Base-by-base conservation (phyloP, 75 land plant genomes). In the Larix kaempferi region DNA sequence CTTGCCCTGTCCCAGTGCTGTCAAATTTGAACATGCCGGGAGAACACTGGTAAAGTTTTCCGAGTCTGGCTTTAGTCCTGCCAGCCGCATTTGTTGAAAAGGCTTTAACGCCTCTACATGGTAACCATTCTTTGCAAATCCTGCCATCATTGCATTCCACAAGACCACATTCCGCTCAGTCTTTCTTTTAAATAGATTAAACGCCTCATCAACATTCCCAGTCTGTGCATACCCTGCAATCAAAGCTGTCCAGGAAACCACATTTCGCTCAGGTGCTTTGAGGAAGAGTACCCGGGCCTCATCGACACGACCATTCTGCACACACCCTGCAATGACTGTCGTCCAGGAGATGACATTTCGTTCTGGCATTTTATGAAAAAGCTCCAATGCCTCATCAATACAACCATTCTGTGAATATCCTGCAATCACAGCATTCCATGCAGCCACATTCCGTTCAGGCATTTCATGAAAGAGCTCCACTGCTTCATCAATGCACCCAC, bases 101-200 rank as follows among this genome's bases (percentile, higher is more conserved):
- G 85, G 60, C 14, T 64, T 57, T 55, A 90, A 23, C 2, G 92
- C 92, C 54, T 89, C 84, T 21, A 75, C 81, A 1, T 83, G 78
- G 13, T 29, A 58, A 7, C 84, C 74, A 61, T 84, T 84, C 75
- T 90, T 88, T 16, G 92, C 86, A 78, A 82, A 91, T 75, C 94
- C 88, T 26, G 92, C 80, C 26, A 91, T 87, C 77, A 91, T 81
- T 5, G 94, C 87, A 76, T 84, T 88, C 86, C 82, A 88, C 3
- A 82, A 26, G 27, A 80, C 58, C 23, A 74, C 39, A 44, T 88
- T 89, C 52, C 64, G 86, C 12, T 39, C 25, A 17, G 61, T 59
- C 84, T 84, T 79, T 63, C 56, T 57, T 71, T 80, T 77, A 71
- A 89, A 91, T 0, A 91, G 61, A n/a, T 62, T 39, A 0, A 52